Base-by-base conservation (phyloP, 768 basidiomycete genomes). In the Termitomyces sp. region DNA sequence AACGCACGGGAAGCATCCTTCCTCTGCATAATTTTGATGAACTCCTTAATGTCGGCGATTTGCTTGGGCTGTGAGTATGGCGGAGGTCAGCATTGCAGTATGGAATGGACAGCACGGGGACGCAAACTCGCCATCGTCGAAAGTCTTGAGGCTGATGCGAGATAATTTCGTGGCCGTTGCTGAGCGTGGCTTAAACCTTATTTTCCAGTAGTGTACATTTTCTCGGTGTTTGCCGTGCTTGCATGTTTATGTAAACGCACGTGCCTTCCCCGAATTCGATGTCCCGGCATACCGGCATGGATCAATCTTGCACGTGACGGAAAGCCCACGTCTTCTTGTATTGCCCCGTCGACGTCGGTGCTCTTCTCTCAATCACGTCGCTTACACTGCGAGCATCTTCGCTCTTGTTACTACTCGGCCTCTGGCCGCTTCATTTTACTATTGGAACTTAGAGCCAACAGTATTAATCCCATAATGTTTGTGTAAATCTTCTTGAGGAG, bases 1-100 rank as follows among this genome's bases (percentile, higher is more conserved):
- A 28, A 87, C 95, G 73, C 69, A 97, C 96, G 85, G 58, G 83
- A 84, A 62, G 97, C 97, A 83, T 97, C 96, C 83, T 93, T 96
- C 78, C 96, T 86, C 79, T 87, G 86, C 54, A 95, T 88, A 72
- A 96, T 92, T 78, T 93, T 88, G 74, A 98, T 90, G 80, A 98
- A 98, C 74, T 91, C 81, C 80, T 98, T 99, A 83, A 98, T 98
- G 75, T 98, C 95, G 66, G 82, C 81, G 78, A 99, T 87, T 85
- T 98, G 91, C 78, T 97, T 94, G 58, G 96, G 94, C 96, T 98
- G 67, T 2, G 51, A 19, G 35, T 35, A 55, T 26, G 30, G 9
- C 19, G 26, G 11, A 47, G 45, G 56, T 53, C 43, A 61, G 52
- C n/a, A 9, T 11, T 56, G 58, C 32, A 62, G 53, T 24, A n/a